These are phyloP conservation scores for Fallopia convolvulus DNA, from an alignment of 148 eudicot species.

Conservation along the genomic window DNA sequence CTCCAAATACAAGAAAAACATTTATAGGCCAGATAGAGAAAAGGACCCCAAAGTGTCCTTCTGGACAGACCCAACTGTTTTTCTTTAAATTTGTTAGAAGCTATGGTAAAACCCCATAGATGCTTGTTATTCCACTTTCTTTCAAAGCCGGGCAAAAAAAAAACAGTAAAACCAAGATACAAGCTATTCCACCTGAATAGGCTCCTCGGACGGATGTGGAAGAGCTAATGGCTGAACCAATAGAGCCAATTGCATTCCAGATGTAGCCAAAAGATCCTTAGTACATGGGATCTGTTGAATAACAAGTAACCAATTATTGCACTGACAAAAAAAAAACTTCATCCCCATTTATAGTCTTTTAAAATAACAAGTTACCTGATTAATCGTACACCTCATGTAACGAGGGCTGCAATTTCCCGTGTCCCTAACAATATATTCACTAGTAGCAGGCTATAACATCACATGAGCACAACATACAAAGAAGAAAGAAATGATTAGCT, in stretches of 20 bases:
- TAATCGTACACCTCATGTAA: slow-evolving; percentile 88
- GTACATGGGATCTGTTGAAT: slow-evolving; percentile 72
- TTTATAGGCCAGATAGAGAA: background rate
- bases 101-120: background rate
- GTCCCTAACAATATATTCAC: slow-evolving; percentile 80
- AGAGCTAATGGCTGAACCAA: slow-evolving; percentile 94
- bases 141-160: background rate
- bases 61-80: background rate
- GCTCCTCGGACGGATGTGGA: slow-evolving; percentile 94
- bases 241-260: slow-evolving; percentile 93
- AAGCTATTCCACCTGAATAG: slow-evolving; percentile 50
- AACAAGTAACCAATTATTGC: slow-evolving; percentile 13
- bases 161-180: background rate
- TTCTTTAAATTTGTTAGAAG: background rate
- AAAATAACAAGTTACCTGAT: slow-evolving; percentile 47
- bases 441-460: slow-evolving; percentile 64
- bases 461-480: background rate
- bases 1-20: background rate
- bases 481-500: background rate
- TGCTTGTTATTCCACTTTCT: background rate
- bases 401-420: slow-evolving; percentile 98
- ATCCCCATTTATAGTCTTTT: background rate
- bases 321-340: slow-evolving; percentile 7
- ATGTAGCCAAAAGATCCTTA: slow-evolving; percentile 74
- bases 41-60: background rate